These are phyloP conservation scores for Liriodendron chinense DNA, from an alignment of 164 flowering plant species.

Conservation along the genomic window DNA sequence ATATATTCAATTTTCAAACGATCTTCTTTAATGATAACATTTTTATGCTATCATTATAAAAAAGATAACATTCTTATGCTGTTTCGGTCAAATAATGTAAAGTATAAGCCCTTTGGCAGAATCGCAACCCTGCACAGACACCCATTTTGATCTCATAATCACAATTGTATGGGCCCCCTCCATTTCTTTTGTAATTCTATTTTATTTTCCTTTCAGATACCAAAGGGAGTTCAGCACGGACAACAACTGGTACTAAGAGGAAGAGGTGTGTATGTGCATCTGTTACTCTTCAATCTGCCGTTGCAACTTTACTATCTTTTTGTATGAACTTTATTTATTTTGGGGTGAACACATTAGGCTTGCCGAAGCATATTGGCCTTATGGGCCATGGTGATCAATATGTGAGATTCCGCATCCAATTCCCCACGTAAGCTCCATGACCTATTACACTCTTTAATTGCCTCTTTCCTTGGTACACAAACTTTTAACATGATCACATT, in stretches of 20 bases:
- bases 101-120: not conserved
- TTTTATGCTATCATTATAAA: too few species aligned
- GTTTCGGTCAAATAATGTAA: not conserved
- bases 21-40: not conserved
- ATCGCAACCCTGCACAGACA: not conserved
- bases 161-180: not conserved
- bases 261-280: conserved; percentile 45
- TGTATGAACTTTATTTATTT: not conserved
- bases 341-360: conserved; percentile 39
- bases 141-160: not conserved
- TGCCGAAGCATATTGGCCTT: conserved; percentile 63
- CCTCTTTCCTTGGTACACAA: not conserved
- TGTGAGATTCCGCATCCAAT: conserved; percentile 70
- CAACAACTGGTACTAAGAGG: conserved; percentile 73
- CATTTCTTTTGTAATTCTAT: not conserved
- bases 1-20: not conserved
- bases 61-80: not conserved
- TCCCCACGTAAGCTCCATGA: conserved; percentile 59
- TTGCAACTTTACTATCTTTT: not conserved
- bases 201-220: conserved; percentile 53
- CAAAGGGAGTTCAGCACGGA: conserved; percentile 89
- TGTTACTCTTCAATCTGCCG: not conserved
- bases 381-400: conserved; percentile 75
- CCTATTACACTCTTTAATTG: not conserved
- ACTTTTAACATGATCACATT: not conserved